A percentile compares a stretch with the other conserved stretches of the same genome.
phyloP scores from a whole-genome alignment of 345 rosid genomes.

The Murraya paniculata region DNA sequence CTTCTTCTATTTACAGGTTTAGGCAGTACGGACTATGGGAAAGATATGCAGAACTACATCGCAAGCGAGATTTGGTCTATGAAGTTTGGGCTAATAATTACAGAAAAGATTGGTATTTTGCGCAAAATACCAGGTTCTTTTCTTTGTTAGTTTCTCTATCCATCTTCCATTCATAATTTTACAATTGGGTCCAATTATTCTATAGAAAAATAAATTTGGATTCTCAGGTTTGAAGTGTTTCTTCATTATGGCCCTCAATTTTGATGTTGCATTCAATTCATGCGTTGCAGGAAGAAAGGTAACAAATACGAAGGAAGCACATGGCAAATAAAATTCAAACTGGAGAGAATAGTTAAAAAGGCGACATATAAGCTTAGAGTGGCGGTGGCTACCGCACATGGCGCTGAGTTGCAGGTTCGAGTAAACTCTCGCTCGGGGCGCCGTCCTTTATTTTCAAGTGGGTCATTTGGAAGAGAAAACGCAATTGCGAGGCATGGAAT shows the following conservation, averaged over 20 bases:
- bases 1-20: conserved; percentile 46
- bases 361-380: conserved; percentile 54
- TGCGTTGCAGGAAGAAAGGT: conserved; percentile 33
- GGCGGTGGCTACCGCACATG: conserved; percentile 56
- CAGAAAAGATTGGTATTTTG: conserved; percentile 81
- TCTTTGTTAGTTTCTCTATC: not conserved
- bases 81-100: conserved; percentile 65
- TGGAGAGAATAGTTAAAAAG: conserved; percentile 31
- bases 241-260: no score
- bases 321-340: conserved; percentile 73
- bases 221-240: no score
- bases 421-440: conserved; percentile 17
- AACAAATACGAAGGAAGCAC: conserved; percentile 46
- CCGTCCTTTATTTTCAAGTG: conserved; percentile 71
- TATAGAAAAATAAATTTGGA: not conserved
- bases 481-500: conserved; percentile 86
- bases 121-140: conserved; percentile 66
- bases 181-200: no score
- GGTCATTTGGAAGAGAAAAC: conserved; percentile 81
- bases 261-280: not conserved
- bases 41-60: conserved; percentile 76
- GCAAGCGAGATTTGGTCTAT: conserved; percentile 70
- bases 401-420: conserved; percentile 52
- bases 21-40: conserved; percentile 95
- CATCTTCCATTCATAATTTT: no score